Percentiles rank a stretch among this genome's conserved stretches.
These are phyloP conservation scores for Aspergillus sp. DNA, from an alignment of 2,329 filamentous ascomycete genomes.

Conservation along the genomic window DNA sequence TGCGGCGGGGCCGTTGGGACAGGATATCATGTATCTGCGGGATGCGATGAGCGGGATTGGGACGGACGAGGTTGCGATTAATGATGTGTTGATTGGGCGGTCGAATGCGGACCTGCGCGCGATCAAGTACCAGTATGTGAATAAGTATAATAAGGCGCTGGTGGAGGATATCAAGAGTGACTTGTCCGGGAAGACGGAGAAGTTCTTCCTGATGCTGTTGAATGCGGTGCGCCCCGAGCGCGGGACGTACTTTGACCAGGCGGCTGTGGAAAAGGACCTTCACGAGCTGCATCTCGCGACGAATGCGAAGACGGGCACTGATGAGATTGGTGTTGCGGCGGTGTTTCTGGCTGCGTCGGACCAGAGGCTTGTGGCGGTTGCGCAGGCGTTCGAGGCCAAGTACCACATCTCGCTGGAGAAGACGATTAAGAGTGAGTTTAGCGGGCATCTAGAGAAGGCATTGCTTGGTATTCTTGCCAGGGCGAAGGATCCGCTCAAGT, in stretches of 20 bases:
- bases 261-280: constrained; percentile 71
- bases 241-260: constrained; percentile 65
- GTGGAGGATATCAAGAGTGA: constrained; percentile 69
- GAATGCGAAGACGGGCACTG: constrained; percentile 68
- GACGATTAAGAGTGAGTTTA: constrained; percentile 60
- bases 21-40: constrained; percentile 67
- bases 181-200: constrained; percentile 75
- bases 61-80: constrained; percentile 74
- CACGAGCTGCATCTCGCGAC: constrained; percentile 72
- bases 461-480: constrained; percentile 70
- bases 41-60: constrained; percentile 58
- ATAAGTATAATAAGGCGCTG: constrained; percentile 62
- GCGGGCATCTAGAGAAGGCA: constrained; percentile 78
- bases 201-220: constrained; percentile 77
- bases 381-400: constrained; percentile 66
- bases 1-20: constrained; percentile 69
- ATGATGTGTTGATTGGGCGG: constrained; percentile 73
- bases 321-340: constrained; percentile 73
- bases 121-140: constrained; percentile 73
- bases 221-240: constrained; percentile 70
- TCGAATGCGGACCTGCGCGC: constrained; percentile 77
- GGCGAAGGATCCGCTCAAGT: constrained; percentile 71
- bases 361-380: constrained; percentile 73
- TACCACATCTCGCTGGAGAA: constrained; percentile 55
- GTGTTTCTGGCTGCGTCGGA: constrained; percentile 71